Evolutionary conservation across 1,139 yeast species (phyloP), one percentile per base, ranked within the genome.

Genomic region (Taphrina wiesneri): DNA sequence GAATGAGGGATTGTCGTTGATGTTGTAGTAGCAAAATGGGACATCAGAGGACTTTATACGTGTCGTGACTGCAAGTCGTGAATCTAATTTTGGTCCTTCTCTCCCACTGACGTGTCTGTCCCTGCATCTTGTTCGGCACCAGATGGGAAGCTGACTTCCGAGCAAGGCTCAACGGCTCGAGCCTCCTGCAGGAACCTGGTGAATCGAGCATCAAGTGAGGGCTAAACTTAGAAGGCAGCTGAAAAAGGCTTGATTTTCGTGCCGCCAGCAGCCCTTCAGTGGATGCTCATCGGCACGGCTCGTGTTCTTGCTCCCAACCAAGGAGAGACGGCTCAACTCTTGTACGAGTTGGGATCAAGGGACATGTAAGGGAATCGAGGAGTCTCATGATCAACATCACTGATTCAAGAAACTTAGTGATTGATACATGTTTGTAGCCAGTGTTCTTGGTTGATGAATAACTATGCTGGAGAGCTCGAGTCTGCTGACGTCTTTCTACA

Each of bases 71-170:
- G 47, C 2, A 19, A 9, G 46, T 13, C 49, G n/a, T 28, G 49
- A 45, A 45, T 45, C 49, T 45, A 45, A 45, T 17, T 45, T 45
- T 45, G 49, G 49, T 39, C 19, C 4, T n/a, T 39, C 43, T 39
- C 43, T 39, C 43, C 43, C 43, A 39, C 43, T 39, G 43, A 39
- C 43, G 43, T 39, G 43, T 39, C 17, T n/a, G 43, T 39, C 43
- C 43, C 43, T 39, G 43, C 43, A 39, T 39, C 43, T 39, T 19
- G 17, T 39, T 39, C 43, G 17, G 17, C 43, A 39, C 43, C 43
- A 39, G 43, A 11, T 11, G 15, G 15, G 36, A 32, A 32, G 15
- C 15, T 32, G 36, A 32, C 36, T 32, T 11, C 36, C 36, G 9
- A 19, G 19, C 19, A n/a, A 19, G 4, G 43, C 43, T 39, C 43